Conservation (phyloP, 2,329 filamentous ascomycete species). For the Colletotrichum sp. region DNA sequence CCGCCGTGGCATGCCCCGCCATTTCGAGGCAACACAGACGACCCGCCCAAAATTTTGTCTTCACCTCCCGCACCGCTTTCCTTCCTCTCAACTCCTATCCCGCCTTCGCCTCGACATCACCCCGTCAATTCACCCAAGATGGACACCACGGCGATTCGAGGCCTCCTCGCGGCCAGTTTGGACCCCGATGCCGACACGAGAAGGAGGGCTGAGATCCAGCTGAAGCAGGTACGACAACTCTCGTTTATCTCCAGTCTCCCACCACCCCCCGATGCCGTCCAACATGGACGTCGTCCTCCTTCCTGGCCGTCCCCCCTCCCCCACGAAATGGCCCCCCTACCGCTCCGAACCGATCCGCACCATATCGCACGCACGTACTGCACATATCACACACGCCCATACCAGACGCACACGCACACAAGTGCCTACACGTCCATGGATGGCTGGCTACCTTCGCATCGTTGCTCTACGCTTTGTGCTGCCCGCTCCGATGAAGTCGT, state of each 20-base stretch:
- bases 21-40: conserved; percentile 22
- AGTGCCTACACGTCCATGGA: neutral
- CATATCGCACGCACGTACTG: neutral
- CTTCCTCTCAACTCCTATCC: conserved; percentile 23
- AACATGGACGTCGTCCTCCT: neutral
- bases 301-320: conserved; percentile 1
- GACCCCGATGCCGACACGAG: conserved; percentile 76
- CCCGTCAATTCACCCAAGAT: conserved; percentile 49
- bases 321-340: conserved; percentile 18
- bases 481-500: neutral
- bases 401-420: neutral
- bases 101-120: conserved; percentile 22
- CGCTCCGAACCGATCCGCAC: conserved; percentile 16
- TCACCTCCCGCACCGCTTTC: conserved; percentile 21
- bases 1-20: conserved; percentile 22
- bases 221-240: conserved; percentile 72
- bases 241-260: neutral
- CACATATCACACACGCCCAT: conserved; percentile 3
- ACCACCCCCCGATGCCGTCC: neutral
- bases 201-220: conserved; percentile 78
- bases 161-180: conserved; percentile 78
- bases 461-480: neutral
- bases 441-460: neutral
- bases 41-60: conserved; percentile 25
- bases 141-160: conserved; percentile 77